Conservation (phyloP, 2,329 filamentous ascomycete species). For the Rhytidhysteron rufulum region DNA sequence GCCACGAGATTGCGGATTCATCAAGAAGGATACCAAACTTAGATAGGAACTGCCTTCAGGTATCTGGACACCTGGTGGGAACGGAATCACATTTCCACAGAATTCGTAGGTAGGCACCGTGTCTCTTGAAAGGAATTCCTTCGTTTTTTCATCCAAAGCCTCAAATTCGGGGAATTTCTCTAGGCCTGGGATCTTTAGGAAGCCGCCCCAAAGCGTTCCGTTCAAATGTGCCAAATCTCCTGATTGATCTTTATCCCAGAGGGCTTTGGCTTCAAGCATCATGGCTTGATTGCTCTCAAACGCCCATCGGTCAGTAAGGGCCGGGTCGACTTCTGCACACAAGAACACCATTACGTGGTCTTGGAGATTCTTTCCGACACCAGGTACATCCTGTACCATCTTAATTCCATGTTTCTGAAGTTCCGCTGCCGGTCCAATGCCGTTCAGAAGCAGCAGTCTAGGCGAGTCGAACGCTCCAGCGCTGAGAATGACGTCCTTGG, state of each 20-base stretch:
- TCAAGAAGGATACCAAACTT: constrained; percentile 42
- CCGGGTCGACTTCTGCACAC: constrained; percentile 40
- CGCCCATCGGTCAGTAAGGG: constrained; percentile 37
- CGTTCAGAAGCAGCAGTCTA: constrained; percentile 45
- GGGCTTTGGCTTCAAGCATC: constrained; percentile 41
- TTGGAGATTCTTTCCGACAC: constrained; percentile 44
- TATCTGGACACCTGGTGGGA: constrained; percentile 22
- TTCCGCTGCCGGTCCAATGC: constrained; percentile 44
- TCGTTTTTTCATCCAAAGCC: constrained; percentile 42
- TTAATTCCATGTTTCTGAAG: constrained; percentile 41
- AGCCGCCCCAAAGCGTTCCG: constrained; percentile 51
- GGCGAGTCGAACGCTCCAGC: constrained; percentile 32
- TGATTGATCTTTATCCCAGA: constrained; percentile 39
- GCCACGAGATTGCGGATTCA: constrained; percentile 49
- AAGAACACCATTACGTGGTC: constrained; percentile 46
- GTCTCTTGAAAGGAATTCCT: constrained; percentile 44
- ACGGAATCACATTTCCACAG: constrained; percentile 24
- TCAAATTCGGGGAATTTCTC: constrained; percentile 40
- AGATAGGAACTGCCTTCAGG: constrained; percentile 33
- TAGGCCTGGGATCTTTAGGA: constrained; percentile 45
- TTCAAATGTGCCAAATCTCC: constrained; percentile 35
- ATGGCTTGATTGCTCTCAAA: constrained; percentile 27
- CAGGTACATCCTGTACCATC: constrained; percentile 37
- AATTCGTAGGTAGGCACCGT: constrained; percentile 59
- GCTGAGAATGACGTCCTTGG: constrained; percentile 33